Evolutionary conservation across 768 basidiomycete genomes (phyloP), one percentile per base, ranked within the genome.

Genomic region (Lactarius tabidus): DNA sequence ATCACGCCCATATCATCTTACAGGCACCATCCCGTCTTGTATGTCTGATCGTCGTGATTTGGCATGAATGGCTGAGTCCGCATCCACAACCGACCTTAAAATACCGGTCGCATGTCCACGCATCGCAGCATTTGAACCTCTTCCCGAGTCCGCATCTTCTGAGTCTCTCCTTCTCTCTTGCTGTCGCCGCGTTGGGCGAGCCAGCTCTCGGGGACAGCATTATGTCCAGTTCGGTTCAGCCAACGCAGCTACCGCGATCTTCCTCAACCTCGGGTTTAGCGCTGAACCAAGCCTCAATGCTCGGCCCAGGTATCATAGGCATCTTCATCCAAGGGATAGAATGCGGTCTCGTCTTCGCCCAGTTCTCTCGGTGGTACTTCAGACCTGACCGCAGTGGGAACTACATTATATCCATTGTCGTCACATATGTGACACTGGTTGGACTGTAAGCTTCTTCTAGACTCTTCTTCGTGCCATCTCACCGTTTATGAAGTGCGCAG

Each of bases 351-450:
- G 54, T 65, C 9, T 7, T 65, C 6, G 35, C 54, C 3, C 64
- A 65, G 20, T 36, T 65, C 54, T 60, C 43, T 48, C 64, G 45
- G 18, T 65, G 64, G 64, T 60, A 48, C 39, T 56, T 26, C 20
- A 33, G 33, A 15, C 20, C 35, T 12, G 59, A 57, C 28, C 59
- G 59, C 43, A 31, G 36, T 1, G 54, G 56, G 4, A 26, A 29
- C n/a, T 2, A 2, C 7, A 23, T 33, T 29, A 26, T 65, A 26
- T 48, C 45, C n/a, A 1, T 12, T 15, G 6, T 62, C 20, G 39
- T 66, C 15, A 7, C 57, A 57, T 62, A 53, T 17, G 56, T 62
- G 56, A 62, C 65, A 1, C 2, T 8, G 2, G 56, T 66, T 7
- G 65, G 65, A 39, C n/a, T 66, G 65, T 66, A 38, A 31, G 65